phyloP scores from a whole-genome alignment of 2,329 filamentous ascomycete genomes.

The Karstenula rhodostoma region DNA sequence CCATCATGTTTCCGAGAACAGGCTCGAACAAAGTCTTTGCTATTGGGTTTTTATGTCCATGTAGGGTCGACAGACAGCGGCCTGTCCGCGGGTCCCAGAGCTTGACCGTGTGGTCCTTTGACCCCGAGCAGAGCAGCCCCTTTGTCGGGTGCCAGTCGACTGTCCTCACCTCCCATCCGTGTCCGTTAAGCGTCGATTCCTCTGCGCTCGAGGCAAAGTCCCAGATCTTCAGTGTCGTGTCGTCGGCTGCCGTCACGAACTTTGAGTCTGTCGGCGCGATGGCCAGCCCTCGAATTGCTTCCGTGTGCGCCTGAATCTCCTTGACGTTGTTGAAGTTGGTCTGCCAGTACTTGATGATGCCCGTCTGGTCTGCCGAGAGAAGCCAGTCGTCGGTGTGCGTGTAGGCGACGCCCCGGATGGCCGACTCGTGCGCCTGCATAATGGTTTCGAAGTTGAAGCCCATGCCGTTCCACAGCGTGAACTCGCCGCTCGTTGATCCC shows the following conservation, averaged over 20 bases:
- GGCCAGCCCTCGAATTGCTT: conserved; percentile 88
- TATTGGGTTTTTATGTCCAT: conserved; percentile 97
- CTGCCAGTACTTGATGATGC: conserved; percentile 97
- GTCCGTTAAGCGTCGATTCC: conserved; percentile 86
- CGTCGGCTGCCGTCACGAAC: conserved; percentile 95
- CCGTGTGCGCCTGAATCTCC: conserved; percentile 87
- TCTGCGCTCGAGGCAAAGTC: conserved; percentile 89
- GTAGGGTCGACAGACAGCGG: conserved; percentile 89
- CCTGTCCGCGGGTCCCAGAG: conserved; percentile 96
- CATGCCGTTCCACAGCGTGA: conserved; percentile 98
- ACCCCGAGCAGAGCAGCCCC: conserved; percentile 91
- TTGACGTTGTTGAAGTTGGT: conserved; percentile 99
- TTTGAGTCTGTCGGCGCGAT: conserved; percentile 95
- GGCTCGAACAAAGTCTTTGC: conserved; percentile 92
- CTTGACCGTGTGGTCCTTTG: conserved; percentile 96
- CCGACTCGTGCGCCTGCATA: conserved; percentile 94
- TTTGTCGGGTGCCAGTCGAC: conserved; percentile 98
- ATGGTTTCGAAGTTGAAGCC: conserved; percentile 99
- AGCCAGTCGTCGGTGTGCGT: conserved; percentile 98
- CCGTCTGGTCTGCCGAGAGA: conserved; percentile 92
- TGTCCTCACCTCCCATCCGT: conserved; percentile 96
- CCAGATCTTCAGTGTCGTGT: conserved; percentile 92
- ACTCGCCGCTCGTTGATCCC: conserved; percentile 94
- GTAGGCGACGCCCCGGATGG: conserved; percentile 83
- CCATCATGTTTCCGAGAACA: conserved; percentile 82